phyloP scores from a whole-genome alignment of 2,329 filamentous ascomycete species.

The Fusarium guadeloupense region DNA sequence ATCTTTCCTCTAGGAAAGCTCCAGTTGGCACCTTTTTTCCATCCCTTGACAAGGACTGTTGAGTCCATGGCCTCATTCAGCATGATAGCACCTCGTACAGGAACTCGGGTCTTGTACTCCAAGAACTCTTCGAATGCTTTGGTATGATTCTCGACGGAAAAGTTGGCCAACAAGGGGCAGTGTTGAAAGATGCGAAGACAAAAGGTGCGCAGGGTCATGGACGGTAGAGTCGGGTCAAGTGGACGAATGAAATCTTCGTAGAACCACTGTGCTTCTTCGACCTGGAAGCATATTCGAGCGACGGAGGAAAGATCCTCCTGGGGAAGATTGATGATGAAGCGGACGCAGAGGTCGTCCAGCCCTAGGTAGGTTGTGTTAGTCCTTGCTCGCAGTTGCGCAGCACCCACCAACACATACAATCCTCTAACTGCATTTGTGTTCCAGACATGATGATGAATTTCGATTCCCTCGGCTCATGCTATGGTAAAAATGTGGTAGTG shows the following conservation, averaged over 20 bases:
- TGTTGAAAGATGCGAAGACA: constrained; percentile 92
- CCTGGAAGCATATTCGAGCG: constrained; percentile 96
- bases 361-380: constrained; percentile 59
- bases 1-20: constrained; percentile 98
- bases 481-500: constrained; percentile 14
- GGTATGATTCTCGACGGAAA: constrained; percentile 79
- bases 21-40: constrained; percentile 97
- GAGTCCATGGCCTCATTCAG: constrained; percentile 95
- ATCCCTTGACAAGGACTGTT: constrained; percentile 92
- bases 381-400: constrained; percentile 10
- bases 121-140: constrained; percentile 92
- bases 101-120: constrained; percentile 92
- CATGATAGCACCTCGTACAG: constrained; percentile 92
- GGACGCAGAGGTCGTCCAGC: constrained; percentile 97
- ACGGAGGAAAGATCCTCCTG: constrained; percentile 89
- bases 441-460: constrained; percentile 76
- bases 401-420: constrained; percentile 68
- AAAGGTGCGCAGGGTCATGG: constrained; percentile 85
- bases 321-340: constrained; percentile 97
- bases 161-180: constrained; percentile 86
- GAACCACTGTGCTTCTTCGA: constrained; percentile 99
- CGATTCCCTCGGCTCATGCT: constrained; percentile 47
- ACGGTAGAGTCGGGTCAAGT: constrained; percentile 83
- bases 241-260: constrained; percentile 99
- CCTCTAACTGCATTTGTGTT: constrained; percentile 86